Conservation (phyloP, 1,139 yeast species). For the Nakaseomyces glabratus region DNA sequence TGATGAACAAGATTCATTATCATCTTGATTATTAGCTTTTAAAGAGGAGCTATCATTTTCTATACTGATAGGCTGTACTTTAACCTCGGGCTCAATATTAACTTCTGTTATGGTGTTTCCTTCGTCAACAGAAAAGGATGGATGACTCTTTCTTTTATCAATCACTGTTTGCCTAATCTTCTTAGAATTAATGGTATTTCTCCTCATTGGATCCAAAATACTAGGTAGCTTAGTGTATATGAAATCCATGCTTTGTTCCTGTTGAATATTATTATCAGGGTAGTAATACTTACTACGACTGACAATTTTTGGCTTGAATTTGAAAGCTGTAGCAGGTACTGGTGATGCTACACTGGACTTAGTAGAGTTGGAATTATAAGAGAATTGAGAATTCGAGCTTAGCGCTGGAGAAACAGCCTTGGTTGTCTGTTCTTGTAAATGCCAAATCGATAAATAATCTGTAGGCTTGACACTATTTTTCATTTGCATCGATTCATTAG, state of each 20-base stretch:
- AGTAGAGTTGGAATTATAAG: slow-evolving; percentile 17
- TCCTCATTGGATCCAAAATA: slow-evolving; percentile 21
- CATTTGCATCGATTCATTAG: slow-evolving; percentile 42
- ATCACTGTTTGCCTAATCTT: slow-evolving; percentile 15
- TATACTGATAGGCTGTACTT: no score
- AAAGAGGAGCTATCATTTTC: no score
- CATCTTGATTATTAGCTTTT: slow-evolving; percentile 9
- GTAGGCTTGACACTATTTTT: slow-evolving; percentile 34
- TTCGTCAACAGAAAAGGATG: slow-evolving; percentile 12
- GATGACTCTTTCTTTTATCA: slow-evolving; percentile 10
- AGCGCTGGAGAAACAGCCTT: slow-evolving; percentile 27
- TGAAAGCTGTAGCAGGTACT: slow-evolving; percentile 7
- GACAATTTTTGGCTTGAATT: slow-evolving; percentile 16
- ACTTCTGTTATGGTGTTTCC: slow-evolving; percentile 13
- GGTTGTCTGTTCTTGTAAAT: slow-evolving; percentile 31
- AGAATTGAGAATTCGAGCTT: slow-evolving; percentile 24
- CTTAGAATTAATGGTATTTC: slow-evolving; percentile 19
- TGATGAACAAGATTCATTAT: slow-evolving; percentile 5
- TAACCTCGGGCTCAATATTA: no score
- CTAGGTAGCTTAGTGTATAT: slow-evolving; percentile 11
- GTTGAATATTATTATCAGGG: slow-evolving; percentile 5
- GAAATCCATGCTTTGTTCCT: slow-evolving; percentile 11
- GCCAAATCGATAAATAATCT: slow-evolving; percentile 29
- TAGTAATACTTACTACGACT: slow-evolving; percentile 14
- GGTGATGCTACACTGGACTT: slow-evolving; percentile 10